A percentile compares a stretch with the other conserved stretches of the same genome.
phyloP scores from a whole-genome alignment of 2,329 filamentous ascomycete genomes.

The Cytospora piceicola region DNA sequence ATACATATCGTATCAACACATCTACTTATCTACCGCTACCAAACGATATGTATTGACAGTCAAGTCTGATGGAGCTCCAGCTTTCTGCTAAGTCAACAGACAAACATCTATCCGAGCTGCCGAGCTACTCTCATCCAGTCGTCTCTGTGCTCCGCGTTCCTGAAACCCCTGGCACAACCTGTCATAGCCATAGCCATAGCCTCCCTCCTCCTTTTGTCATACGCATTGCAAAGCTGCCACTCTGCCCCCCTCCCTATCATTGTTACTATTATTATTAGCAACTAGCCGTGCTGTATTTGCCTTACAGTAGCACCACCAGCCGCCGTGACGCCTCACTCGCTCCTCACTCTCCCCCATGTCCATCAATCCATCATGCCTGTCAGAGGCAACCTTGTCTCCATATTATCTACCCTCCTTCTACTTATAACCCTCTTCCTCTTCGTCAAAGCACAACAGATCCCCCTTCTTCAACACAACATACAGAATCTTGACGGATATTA shows the following conservation, averaged over 20 bases:
- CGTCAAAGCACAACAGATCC: slow-evolving; percentile 15
- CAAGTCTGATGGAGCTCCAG: background rate
- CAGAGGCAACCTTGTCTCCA: slow-evolving; percentile 27
- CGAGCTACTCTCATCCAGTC: slow-evolving; percentile 10
- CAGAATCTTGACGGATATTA: slow-evolving; percentile 23
- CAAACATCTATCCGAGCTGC: background rate
- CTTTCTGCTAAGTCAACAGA: background rate
- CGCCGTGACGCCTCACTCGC: slow-evolving; percentile 2
- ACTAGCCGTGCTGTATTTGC: slow-evolving; percentile 15
- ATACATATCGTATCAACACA: too few relatives aligned
- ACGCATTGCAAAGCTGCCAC: slow-evolving; percentile 11
- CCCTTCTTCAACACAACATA: slow-evolving; percentile 22
- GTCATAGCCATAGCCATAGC: slow-evolving; percentile 4
- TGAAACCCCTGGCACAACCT: slow-evolving; percentile 11
- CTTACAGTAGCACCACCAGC: background rate
- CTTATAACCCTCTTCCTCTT: slow-evolving; percentile 25
- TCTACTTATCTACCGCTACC: too few relatives aligned
- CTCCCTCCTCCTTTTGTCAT: slow-evolving; percentile 8
- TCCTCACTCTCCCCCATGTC: too few relatives aligned
- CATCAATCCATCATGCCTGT: slow-evolving; percentile 16
- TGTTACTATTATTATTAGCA: background rate
- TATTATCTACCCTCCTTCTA: slow-evolving; percentile 8
- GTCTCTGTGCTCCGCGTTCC: slow-evolving; percentile 6
- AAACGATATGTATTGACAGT: background rate
- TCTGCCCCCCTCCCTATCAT: slow-evolving; percentile 5